Evolutionary conservation across 129 eudicot genomes (phyloP).

Genomic region (Escallonia rubra): DNA sequence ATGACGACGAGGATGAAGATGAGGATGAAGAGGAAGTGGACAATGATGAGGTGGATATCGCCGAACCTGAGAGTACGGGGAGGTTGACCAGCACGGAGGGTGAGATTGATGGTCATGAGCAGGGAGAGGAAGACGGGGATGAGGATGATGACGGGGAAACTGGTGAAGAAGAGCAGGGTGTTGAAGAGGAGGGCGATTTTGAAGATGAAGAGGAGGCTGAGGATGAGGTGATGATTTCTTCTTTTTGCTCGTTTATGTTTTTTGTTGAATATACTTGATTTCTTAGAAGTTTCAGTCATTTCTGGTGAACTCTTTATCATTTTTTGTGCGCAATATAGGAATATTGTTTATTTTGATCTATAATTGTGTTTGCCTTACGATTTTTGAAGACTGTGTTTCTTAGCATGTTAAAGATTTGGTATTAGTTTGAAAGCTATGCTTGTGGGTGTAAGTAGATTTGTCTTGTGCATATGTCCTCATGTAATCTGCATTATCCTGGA

Average conservation of each 20-base stretch:
- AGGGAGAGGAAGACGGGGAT: slow-evolving; percentile 91
- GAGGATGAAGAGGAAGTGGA: slow-evolving; percentile 43
- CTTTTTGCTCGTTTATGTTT: not conserved
- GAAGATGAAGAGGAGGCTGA: slow-evolving; percentile 84
- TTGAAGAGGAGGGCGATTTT: slow-evolving; percentile 61
- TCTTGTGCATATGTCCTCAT: too few species aligned
- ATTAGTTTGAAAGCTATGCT: too few species aligned
- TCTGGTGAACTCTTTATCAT: not conserved
- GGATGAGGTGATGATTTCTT: slow-evolving; percentile 53
- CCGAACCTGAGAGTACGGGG: slow-evolving; percentile 62
- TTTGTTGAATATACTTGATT: not conserved
- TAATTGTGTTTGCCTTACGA: too few species aligned
- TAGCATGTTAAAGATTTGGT: too few species aligned
- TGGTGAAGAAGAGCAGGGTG: slow-evolving; percentile 77
- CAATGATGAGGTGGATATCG: slow-evolving; percentile 54
- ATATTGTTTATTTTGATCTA: too few species aligned
- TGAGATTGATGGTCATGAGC: slow-evolving; percentile 97
- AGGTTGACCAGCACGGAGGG: slow-evolving; percentile 78
- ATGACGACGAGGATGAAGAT: slow-evolving; percentile 56
- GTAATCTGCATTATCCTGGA: too few species aligned
- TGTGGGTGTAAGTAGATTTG: too few species aligned
- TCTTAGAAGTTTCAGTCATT: not conserved
- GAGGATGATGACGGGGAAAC: slow-evolving; percentile 98
- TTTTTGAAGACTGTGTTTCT: too few species aligned
- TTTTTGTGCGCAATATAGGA: too few species aligned